A percentile compares a stretch with the other conserved stretches of the same genome.
These are phyloP conservation scores for Microthlaspi erraticum DNA, from an alignment of 345 rosid genomes.

Conservation along the genomic window DNA sequence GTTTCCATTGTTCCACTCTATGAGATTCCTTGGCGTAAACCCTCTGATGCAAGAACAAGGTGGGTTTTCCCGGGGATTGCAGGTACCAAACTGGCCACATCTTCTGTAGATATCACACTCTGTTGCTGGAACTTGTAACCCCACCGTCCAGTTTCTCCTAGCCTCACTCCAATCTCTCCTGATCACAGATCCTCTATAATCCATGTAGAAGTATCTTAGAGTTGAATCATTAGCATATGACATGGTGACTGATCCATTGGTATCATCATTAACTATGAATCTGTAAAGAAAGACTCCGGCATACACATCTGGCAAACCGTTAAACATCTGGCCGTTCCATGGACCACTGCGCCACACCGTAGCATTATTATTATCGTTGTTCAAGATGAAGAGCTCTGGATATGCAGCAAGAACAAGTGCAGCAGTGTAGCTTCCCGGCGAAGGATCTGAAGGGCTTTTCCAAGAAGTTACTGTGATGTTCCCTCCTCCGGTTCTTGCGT, in stretches of 20 bases:
- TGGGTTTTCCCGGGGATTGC: constrained; percentile 36
- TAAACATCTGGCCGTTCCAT: too few species aligned
- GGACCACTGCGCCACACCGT: too few species aligned
- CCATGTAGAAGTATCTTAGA: constrained; percentile 37
- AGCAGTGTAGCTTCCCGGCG: too few species aligned
- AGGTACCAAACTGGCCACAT: constrained; percentile 58
- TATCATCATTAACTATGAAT: constrained; percentile 32
- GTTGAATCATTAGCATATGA: constrained; percentile 21
- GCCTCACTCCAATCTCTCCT: constrained; percentile 31
- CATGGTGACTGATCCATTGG: constrained; percentile 24
- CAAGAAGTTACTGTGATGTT: too few species aligned
- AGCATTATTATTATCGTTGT: constrained; percentile 18
- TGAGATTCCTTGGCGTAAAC: constrained; percentile 50
- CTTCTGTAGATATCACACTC: constrained; percentile 49
- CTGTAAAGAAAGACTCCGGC: constrained; percentile 24
- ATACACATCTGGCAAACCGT: too few species aligned
- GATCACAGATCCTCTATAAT: background rate
- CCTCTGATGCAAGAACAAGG: constrained; percentile 61
- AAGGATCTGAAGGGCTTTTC: too few species aligned
- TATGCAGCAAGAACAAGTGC: too few species aligned
- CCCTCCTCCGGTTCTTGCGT: too few species aligned
- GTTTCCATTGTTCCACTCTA: constrained; percentile 52
- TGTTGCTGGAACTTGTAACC: constrained; percentile 39
- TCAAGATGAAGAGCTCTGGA: constrained; percentile 34
- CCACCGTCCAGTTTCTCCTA: constrained; percentile 12